Base-by-base conservation (phyloP, 78 protist species). In the Isochrysis galbana region DNA sequence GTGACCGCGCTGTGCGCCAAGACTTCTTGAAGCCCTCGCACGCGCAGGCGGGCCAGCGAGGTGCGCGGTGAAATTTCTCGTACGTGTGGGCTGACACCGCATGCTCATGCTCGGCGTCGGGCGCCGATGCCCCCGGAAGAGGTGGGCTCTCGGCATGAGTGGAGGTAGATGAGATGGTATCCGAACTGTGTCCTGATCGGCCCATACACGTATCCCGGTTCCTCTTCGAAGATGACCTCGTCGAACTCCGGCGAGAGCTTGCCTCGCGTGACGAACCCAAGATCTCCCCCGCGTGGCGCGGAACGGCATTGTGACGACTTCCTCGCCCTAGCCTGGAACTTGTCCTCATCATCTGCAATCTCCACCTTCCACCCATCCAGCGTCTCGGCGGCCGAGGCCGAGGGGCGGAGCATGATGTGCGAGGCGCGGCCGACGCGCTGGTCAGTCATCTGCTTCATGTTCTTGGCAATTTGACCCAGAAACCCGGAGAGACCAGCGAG, bases 111-210 rank as follows among this genome's bases (percentile, higher is more conserved):
- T n/a, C n/a, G n/a, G n/a, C n/a, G n/a, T n/a, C n/a, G n/a, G n/a
- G n/a, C n/a, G n/a, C n/a, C n/a, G n/a, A n/a, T n/a, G n/a, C n/a
- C n/a, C n/a, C n/a, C n/a, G n/a, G n/a, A n/a, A n/a, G n/a, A n/a
- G n/a, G n/a, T 51, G 74, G 74, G 74, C 74, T 61, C 74, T 23
- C 74, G 74, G 74, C 74, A 61, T 2, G 74, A 61, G 74, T 61
- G 74, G 36, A 61, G 74, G 74, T 23, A 61, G 74, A 61, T 61
- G 36, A 61, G 74, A 21, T 61, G 74, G 74, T 61, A 21, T 7
- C 74, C 74, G 23, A 61, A 61, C 14, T 61, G n/a, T 2, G 74
- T 23, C n/a, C 3, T 3, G 29, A 61, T 3, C 2, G 74, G 74
- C n/a, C 74, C 74, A 61, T 61, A 61, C n/a, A 61, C 74, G 23